Percentiles rank a stretch among this genome's conserved stretches.
Evolutionary conservation across 2,329 filamentous ascomycete species (phyloP).

Genomic region (Samsoniella hepiali): DNA sequence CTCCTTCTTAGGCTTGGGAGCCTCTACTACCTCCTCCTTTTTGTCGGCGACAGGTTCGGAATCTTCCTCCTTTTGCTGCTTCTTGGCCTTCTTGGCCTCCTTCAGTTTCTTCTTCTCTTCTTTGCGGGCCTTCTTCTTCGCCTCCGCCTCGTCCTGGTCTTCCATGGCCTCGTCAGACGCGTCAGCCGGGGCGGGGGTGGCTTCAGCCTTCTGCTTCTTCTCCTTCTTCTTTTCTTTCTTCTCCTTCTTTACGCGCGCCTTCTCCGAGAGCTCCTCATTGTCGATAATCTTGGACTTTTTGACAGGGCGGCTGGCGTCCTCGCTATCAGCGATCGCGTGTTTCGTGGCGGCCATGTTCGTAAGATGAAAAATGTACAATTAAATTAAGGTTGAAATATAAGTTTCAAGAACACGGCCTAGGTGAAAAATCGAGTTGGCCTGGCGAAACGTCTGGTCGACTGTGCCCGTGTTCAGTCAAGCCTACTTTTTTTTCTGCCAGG

Average conservation of each 20-base stretch:
- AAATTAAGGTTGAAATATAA: neutral
- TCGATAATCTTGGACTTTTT: constrained; percentile 41
- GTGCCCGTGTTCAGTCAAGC: neutral
- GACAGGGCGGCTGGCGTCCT: constrained; percentile 32
- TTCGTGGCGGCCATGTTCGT: constrained; percentile 40
- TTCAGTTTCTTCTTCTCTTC: constrained; percentile 24
- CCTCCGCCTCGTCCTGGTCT: constrained; percentile 30
- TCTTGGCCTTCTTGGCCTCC: constrained; percentile 32
- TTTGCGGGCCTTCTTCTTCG: constrained; percentile 31
- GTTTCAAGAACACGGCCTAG: neutral
- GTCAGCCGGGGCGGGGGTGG: constrained; percentile 23
- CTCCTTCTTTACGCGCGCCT: constrained; percentile 38
- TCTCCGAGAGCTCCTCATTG: constrained; percentile 27
- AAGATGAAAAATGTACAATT: neutral
- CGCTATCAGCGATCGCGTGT: constrained; percentile 36
- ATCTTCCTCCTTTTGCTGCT: constrained; percentile 24
- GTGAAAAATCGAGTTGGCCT: neutral
- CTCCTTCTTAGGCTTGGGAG: constrained; percentile 30
- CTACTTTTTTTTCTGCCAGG: constrained; percentile 8
- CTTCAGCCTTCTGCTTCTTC: constrained; percentile 30
- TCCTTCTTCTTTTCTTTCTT: constrained; percentile 41
- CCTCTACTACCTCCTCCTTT: constrained; percentile 25
- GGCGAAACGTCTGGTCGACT: neutral
- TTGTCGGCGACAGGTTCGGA: constrained; percentile 1
- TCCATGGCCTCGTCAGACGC: constrained; percentile 28